These are phyloP conservation scores for Ganoderma leucocontextum DNA, from an alignment of 1,284 basidiomycete genomes.

Conservation along the genomic window DNA sequence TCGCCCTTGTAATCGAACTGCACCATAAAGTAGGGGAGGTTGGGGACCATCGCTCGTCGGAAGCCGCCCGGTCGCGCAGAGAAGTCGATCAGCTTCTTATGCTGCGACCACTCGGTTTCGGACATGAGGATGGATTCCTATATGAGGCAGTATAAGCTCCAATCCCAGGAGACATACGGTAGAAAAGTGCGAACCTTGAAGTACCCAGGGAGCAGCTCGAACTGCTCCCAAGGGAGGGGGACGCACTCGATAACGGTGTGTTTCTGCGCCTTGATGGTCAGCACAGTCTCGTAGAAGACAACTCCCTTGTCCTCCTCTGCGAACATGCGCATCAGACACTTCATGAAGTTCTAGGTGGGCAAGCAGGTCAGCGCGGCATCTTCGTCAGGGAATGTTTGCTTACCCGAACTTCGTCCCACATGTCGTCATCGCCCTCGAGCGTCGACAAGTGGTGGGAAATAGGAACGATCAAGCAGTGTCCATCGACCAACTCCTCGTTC, in stretches of 20 bases:
- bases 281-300: slow-evolving; percentile 93
- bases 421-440: slow-evolving; percentile 96
- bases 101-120: slow-evolving; percentile 97
- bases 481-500: slow-evolving; percentile 85
- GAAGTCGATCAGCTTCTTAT: slow-evolving; percentile 97
- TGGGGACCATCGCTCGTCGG: slow-evolving; percentile 91
- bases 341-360: slow-evolving; percentile 92
- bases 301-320: slow-evolving; percentile 90
- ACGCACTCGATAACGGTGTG: slow-evolving; percentile 96
- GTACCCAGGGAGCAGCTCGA: slow-evolving; percentile 89
- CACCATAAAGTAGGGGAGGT: slow-evolving; percentile 98
- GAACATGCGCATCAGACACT: slow-evolving; percentile 95
- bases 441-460: slow-evolving; percentile 92
- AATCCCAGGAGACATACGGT: background rate
- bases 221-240: slow-evolving; percentile 86
- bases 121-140: slow-evolving; percentile 92
- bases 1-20: slow-evolving; percentile 98
- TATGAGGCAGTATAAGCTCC: background rate
- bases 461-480: slow-evolving; percentile 95
- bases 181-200: slow-evolving; percentile 71
- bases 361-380: slow-evolving; percentile 6
- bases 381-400: slow-evolving; percentile 41
- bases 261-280: slow-evolving; percentile 85
- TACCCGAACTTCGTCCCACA: slow-evolving; percentile 96
- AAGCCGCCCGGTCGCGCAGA: slow-evolving; percentile 88